phyloP scores from a whole-genome alignment of 805 yeast species.

The Ogataea neopini region DNA sequence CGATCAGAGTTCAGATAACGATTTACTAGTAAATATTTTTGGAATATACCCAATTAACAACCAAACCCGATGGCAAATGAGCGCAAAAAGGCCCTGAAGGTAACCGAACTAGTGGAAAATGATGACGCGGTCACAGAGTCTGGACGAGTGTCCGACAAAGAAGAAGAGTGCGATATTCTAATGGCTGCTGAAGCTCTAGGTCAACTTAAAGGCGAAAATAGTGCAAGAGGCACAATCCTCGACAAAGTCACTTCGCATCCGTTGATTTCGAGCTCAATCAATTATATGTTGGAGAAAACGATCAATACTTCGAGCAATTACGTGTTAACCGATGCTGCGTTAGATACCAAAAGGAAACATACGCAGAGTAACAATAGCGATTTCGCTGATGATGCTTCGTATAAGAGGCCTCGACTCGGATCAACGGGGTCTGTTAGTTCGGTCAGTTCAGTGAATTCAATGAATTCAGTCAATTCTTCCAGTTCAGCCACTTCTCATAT shows the following conservation, averaged over 20 bases:
- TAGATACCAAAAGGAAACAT: conserved; percentile 20
- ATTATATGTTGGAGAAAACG: conserved; percentile 38
- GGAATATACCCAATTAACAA: too few species aligned
- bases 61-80: conserved; percentile 4
- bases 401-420: conserved; percentile 25
- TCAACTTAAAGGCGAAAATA: conserved; percentile 23
- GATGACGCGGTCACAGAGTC: conserved; percentile 4
- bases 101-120: conserved; percentile 18
- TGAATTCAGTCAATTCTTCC: conserved; percentile 1
- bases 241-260: conserved; percentile 41
- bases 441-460: background rate
- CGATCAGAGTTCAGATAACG: background rate
- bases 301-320: conserved; percentile 32
- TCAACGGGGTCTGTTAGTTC: background rate
- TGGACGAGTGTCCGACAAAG: background rate
- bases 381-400: background rate
- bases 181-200: conserved; percentile 36
- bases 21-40: background rate
- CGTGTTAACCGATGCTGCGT: conserved; percentile 18
- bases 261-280: conserved; percentile 37
- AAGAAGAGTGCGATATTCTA: conserved; percentile 13
- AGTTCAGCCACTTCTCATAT: conserved; percentile 1
- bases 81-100: conserved; percentile 16
- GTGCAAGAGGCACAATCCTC: conserved; percentile 25
- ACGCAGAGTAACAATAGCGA: conserved; percentile 3